Conservation (phyloP, 768 basidiomycete genomes). For the Fomitopsis serialis region DNA sequence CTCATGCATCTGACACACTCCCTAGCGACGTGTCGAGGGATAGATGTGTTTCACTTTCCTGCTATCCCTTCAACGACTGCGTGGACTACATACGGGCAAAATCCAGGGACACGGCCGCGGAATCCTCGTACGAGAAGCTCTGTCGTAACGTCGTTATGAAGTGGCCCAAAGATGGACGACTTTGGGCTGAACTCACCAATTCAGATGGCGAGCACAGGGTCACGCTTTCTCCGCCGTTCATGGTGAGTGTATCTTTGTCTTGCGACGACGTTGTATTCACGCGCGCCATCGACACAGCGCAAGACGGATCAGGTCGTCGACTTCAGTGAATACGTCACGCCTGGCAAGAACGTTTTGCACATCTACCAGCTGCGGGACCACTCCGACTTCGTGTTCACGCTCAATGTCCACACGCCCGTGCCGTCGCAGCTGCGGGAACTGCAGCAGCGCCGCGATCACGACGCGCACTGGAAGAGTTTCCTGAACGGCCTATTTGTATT, state of each 20-base stretch:
- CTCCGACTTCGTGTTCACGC: slow-evolving; percentile 12
- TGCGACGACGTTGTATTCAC: neutral
- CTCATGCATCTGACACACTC: neutral
- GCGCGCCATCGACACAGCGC: neutral
- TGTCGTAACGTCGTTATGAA: neutral
- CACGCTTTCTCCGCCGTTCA: slow-evolving; percentile 11
- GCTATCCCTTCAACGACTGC: slow-evolving; percentile 7
- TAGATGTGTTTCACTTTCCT: slow-evolving; percentile 13
- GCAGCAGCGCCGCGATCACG: slow-evolving; percentile 1
- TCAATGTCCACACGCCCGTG: slow-evolving; percentile 14
- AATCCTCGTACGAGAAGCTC: neutral
- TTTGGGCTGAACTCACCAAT: slow-evolving; percentile 1
- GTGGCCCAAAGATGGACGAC: slow-evolving; percentile 9
- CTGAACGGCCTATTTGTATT: slow-evolving; percentile 2
- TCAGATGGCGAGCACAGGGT: slow-evolving; percentile 1
- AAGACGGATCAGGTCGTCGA: slow-evolving; percentile 9
- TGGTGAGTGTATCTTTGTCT: slow-evolving; percentile 1
- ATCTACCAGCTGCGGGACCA: slow-evolving; percentile 13
- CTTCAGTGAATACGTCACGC: slow-evolving; percentile 3
- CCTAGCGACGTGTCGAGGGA: slow-evolving; percentile 7
- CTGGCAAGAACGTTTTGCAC: slow-evolving; percentile 11
- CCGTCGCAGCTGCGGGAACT: slow-evolving; percentile 9
- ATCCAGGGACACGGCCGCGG: neutral
- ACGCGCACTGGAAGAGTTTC: slow-evolving; percentile 4
- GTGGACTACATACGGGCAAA: neutral